Base-by-base conservation (phyloP, 2,329 filamentous ascomycete species). In the Gremmenia infestans region DNA sequence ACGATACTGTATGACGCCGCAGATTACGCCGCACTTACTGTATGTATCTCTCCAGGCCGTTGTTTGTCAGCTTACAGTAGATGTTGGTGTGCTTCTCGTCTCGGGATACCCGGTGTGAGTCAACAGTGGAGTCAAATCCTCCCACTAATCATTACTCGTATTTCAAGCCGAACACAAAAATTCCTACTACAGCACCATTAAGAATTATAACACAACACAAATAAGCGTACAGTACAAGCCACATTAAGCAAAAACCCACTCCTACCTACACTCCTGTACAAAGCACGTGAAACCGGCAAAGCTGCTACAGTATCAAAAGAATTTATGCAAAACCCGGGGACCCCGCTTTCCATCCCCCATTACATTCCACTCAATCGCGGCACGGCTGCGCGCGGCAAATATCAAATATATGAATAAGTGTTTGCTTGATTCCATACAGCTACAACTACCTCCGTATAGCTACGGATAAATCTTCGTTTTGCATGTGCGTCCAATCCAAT, bases 21-120 rank as follows among this genome's bases (percentile, higher is more conserved):
- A 1, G 25, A 28, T 28, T 6, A 28, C 25, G 25, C 25, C 25
- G 25, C 25, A 28, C 7, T 28, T 28, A 28, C 25, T 22, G 2
- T 3, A 22, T 22, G 19, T 8, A 28, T 28, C 25, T 28, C 25
- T 8, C 25, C 2, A 28, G 6, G 25, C 25, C 25, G 25, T n/a
- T 5, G 36, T 39, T 39, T 39, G 12, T 39, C 36, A 39, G 12
- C 36, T n/a, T 5, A 39, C 2, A 22, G 19, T 22, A 22, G 19
- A 39, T 14, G 12, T 12, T 6, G 2, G 4, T 11, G 14, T 14
- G 36, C n/a, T n/a, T n/a, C n/a, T n/a, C n/a, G n/a, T n/a, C n/a
- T n/a, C n/a, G n/a, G n/a, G n/a, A n/a, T n/a, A n/a, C n/a, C 12
- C 52, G 52, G 52, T 28, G 45, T 53, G 52, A 53, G 52, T 53